phyloP scores from a whole-genome alignment of 805 yeast species.

The Teunomyces stri region DNA sequence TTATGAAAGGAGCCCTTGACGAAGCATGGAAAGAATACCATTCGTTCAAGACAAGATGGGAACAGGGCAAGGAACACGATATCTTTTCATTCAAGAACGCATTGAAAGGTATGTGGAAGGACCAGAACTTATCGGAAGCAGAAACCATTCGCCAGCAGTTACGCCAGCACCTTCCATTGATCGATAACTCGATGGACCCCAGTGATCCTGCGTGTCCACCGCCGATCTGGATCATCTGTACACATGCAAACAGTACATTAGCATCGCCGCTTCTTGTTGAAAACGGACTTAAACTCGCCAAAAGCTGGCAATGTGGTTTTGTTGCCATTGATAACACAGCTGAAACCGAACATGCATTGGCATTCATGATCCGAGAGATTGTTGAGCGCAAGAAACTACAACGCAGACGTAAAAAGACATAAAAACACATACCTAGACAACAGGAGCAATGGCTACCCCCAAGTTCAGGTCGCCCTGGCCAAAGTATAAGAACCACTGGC shows the following conservation, averaged over 20 bases:
- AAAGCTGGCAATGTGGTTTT: constrained; percentile 64
- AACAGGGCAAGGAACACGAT: constrained; percentile 65
- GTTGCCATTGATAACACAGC: constrained; percentile 57
- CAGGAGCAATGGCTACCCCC: constrained; percentile 38
- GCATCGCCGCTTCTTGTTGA: constrained; percentile 61
- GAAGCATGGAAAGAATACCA: constrained; percentile 76
- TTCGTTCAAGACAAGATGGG: constrained; percentile 55
- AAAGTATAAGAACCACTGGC: constrained; percentile 40
- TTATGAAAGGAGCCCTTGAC: constrained; percentile 53
- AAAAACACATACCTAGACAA: not conserved
- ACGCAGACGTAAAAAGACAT: constrained; percentile 9
- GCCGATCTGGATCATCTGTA: constrained; percentile 65
- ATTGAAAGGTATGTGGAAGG: constrained; percentile 57
- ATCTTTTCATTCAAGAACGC: constrained; percentile 58
- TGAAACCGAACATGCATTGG: constrained; percentile 55
- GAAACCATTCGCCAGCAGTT: constrained; percentile 23
- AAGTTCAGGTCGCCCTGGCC: constrained; percentile 45
- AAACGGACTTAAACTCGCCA: constrained; percentile 56
- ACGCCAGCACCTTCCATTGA: constrained; percentile 28
- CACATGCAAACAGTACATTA: constrained; percentile 55
- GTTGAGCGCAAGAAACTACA: constrained; percentile 42
- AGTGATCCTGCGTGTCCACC: constrained; percentile 46
- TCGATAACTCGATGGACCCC: constrained; percentile 31
- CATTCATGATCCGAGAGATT: constrained; percentile 58
- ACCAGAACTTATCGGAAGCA: constrained; percentile 23